Evolutionary conservation across 1,284 basidiomycete genomes (phyloP), one percentile per base, ranked within the genome.

Genomic region (Cutaneotrichosporon daszewskae): DNA sequence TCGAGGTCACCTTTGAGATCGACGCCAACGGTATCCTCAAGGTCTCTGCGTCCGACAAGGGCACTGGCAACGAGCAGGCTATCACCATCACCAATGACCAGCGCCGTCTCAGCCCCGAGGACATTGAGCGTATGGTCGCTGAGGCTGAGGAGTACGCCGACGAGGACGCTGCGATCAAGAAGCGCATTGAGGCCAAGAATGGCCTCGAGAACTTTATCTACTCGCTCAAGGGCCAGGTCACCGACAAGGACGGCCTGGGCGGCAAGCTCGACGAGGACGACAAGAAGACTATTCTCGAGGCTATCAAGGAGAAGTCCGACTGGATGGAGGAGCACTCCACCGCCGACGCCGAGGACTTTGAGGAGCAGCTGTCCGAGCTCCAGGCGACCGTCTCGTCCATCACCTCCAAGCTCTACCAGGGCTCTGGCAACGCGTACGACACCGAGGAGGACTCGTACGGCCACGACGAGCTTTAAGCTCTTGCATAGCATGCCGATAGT

Each of bases 1-100:
- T 94, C 47, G 90, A 94, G 72, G 90, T 95, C 46, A 83, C 84
- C 18, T 94, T 94, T 68, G 89, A 94, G 76, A 85, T 94, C 68
- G 89, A 94, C 63, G 68, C 86, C 62, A 90, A 90, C 68, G 87
- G 87, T 78, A 89, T 87, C 65, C 81, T 91, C 80, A 87, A 84
- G 71, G 87, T 92, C 37, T 79, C 78, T 38, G 90, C 89, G 16
- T 76, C 80, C 37, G 90, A 92, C 73, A 94, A 91, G 83, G 89
- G 85, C 69, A 91, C 87, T 66, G 89, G 89, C 64, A 91, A 90
- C 74, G 81, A 81, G 13, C 83, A 90, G 72, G 85, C 82, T 14
- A 88, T 91, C 66, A 87, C 84, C 29, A 90, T 90, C 72, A 88
- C 79, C 55, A 88, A 89, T 71, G 64, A 66, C 53, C 52, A 67